phyloP scores from a whole-genome alignment of 2,329 filamentous ascomycete species.

The Fusarium hainanense region DNA sequence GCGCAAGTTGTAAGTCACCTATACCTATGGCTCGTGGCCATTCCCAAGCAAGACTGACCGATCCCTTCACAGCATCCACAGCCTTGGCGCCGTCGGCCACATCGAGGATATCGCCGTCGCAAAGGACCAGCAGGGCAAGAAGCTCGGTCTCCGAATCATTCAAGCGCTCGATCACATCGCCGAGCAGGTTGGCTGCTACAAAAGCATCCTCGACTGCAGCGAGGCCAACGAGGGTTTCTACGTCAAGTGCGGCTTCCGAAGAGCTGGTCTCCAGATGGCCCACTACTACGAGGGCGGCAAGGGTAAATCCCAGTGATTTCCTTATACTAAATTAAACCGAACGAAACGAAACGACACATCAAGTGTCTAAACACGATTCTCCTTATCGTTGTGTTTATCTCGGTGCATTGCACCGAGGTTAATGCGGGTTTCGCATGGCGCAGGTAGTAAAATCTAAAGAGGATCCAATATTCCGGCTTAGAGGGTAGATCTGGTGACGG shows the following conservation, averaged over 20 bases:
- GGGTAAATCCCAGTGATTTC: constrained; percentile 55
- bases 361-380: constrained; percentile 6
- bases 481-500: constrained; percentile 29
- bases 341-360: not conserved
- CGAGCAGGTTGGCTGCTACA: constrained; percentile 92
- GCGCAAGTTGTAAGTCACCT: constrained; percentile 81
- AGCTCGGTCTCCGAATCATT: constrained; percentile 90
- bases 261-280: constrained; percentile 95
- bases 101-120: constrained; percentile 98
- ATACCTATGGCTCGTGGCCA: not conserved
- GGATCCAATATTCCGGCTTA: constrained; percentile 18
- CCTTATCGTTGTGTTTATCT: constrained; percentile 21
- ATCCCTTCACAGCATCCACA: constrained; percentile 71
- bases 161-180: constrained; percentile 92
- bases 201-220: constrained; percentile 95
- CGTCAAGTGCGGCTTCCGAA: constrained; percentile 94
- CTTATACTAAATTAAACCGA: constrained; percentile 1
- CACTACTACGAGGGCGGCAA: constrained; percentile 82
- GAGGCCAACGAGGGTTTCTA: constrained; percentile 98
- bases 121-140: constrained; percentile 97
- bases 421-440: constrained; percentile 43
- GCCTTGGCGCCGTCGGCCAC: constrained; percentile 86
- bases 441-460: constrained; percentile 48
- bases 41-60: constrained; percentile 29
- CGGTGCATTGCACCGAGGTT: constrained; percentile 37